phyloP scores from a whole-genome alignment of 495 filamentous ascomycete genomes.

The Lophiotrema nucula region DNA sequence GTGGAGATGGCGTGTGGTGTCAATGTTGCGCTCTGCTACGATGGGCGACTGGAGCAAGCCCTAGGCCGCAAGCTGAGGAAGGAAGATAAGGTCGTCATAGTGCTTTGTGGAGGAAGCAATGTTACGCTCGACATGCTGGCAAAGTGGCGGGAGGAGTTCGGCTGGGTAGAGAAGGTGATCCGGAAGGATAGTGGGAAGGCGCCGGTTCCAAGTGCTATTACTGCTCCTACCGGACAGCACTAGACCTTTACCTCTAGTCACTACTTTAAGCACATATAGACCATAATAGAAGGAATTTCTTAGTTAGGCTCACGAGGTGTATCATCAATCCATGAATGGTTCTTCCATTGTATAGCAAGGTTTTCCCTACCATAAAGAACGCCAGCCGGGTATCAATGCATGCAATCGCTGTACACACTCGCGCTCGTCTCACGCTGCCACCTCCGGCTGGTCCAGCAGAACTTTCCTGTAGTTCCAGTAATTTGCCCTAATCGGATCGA shows the following conservation, averaged over 20 bases:
- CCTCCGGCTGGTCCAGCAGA: constrained; percentile 38
- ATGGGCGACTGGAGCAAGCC: constrained; percentile 59
- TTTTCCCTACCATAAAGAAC: too few relatives aligned
- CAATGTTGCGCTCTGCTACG: constrained; percentile 52
- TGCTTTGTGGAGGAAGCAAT: constrained; percentile 84
- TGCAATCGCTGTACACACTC: background rate
- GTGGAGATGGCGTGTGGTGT: constrained; percentile 86
- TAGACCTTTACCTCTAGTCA: background rate
- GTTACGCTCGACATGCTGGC: constrained; percentile 66
- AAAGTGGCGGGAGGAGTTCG: constrained; percentile 60
- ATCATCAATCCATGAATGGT: too few relatives aligned
- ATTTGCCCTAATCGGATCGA: constrained; percentile 83
- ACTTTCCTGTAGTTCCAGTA: constrained; percentile 84
- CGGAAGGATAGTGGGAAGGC: background rate
- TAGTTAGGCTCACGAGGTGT: too few relatives aligned
- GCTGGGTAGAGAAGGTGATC: constrained; percentile 21
- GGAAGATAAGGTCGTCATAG: constrained; percentile 72
- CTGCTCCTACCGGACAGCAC: too few relatives aligned
- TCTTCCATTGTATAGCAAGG: too few relatives aligned
- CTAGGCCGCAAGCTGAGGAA: constrained; percentile 57
- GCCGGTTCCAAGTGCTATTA: constrained; percentile 33
- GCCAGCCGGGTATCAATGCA: background rate
- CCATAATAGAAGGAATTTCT: too few relatives aligned
- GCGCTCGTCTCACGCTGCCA: too few relatives aligned
- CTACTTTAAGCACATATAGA: background rate